Evolutionary conservation across 2,329 filamentous ascomycete genomes (phyloP).

Genomic region (Exophiala sp.): DNA sequence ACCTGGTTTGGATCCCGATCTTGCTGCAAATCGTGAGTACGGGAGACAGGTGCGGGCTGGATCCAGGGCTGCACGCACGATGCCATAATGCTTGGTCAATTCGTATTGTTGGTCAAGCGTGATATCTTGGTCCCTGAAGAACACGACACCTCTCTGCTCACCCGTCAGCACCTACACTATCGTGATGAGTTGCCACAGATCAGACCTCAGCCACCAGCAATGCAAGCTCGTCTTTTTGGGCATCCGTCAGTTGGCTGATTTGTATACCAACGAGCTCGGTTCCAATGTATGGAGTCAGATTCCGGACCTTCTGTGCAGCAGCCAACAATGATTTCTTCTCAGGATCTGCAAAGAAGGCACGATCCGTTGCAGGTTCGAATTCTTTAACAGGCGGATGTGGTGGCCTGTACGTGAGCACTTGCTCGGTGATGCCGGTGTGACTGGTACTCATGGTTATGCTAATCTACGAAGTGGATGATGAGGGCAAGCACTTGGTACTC

Average conservation of each 20-base stretch:
- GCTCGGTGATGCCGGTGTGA: conserved; percentile 17
- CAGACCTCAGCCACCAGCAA: conserved; percentile 65
- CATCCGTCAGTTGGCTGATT: conserved; percentile 45
- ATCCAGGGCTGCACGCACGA: conserved; percentile 2
- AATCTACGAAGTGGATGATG: too few species aligned
- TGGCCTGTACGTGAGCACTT: conserved; percentile 17
- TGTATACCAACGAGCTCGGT: conserved; percentile 45
- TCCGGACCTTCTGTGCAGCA: conserved; percentile 37
- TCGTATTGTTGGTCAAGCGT: conserved; percentile 24
- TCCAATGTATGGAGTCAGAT: conserved; percentile 44
- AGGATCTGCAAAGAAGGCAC: conserved; percentile 36
- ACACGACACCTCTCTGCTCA: conserved; percentile 24
- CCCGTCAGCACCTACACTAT: conserved; percentile 38
- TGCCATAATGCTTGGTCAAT: conserved; percentile 22
- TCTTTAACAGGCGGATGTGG: conserved; percentile 18
- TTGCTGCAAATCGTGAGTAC: conserved; percentile 12
- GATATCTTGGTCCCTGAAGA: conserved; percentile 25
- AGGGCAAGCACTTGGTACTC: too few species aligned
- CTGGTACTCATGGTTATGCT: conserved; percentile 2
- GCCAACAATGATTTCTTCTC: conserved; percentile 41
- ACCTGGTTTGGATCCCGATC: conserved; percentile 29
- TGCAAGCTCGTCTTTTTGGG: conserved; percentile 51
- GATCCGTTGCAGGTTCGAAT: conserved; percentile 21
- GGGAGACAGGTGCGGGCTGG: background rate
- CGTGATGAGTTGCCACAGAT: conserved; percentile 47